Evolutionary conservation across 148 eudicot species (phyloP).

Genomic region (Spergularia bocconei): DNA sequence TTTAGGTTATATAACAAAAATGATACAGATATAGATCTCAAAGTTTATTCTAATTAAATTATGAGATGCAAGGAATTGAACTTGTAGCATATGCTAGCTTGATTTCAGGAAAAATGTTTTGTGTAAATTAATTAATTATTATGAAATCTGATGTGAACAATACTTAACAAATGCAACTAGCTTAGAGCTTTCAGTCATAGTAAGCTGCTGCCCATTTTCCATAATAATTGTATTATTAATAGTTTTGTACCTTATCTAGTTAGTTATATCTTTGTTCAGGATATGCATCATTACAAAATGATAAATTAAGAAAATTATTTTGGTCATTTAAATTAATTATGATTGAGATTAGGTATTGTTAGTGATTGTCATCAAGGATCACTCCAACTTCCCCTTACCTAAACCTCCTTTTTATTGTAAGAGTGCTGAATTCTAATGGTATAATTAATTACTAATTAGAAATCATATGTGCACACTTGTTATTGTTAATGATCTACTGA

Average conservation of each 20-base stretch:
- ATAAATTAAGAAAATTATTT: not conserved
- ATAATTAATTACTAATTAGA: no score
- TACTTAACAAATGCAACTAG: not conserved
- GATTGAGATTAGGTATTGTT: not conserved
- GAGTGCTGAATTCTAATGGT: no score
- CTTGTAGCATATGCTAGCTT: not conserved
- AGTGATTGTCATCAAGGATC: constrained; percentile 2
- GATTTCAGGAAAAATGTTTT: constrained; percentile 9
- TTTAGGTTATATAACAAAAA: not conserved
- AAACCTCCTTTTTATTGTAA: not conserved
- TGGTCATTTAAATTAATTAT: not conserved
- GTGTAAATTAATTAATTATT: not conserved
- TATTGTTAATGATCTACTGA: no score
- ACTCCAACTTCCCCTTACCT: constrained; percentile 1
- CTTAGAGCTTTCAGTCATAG: not conserved
- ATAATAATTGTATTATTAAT: not conserved
- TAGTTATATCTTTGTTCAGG: not conserved
- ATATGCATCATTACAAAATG: not conserved
- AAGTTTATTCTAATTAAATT: not conserved
- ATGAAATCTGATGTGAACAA: not conserved
- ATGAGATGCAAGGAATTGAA: not conserved
- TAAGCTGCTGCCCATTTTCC: not conserved
- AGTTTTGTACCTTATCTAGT: not conserved
- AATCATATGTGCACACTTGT: no score
- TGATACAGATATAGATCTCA: not conserved